These are phyloP conservation scores for Crucibulum laeve DNA, from an alignment of 768 basidiomycete genomes.

Conservation along the genomic window DNA sequence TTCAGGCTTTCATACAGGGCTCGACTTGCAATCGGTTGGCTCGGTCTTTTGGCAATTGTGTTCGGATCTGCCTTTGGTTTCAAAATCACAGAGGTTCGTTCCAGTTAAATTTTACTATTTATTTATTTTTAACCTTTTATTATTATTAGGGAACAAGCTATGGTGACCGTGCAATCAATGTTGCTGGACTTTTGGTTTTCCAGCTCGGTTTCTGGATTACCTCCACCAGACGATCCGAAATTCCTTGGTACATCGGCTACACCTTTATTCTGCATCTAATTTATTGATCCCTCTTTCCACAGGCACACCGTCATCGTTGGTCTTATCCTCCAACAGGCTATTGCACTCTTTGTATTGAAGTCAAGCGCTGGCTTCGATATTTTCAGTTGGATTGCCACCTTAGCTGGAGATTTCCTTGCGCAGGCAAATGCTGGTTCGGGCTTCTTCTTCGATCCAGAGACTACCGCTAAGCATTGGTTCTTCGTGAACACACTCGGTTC, in stretches of 20 bases:
- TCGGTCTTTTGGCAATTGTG: constrained; percentile 69
- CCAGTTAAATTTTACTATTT: constrained; percentile 16
- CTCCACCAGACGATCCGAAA: constrained; percentile 55
- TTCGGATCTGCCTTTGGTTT: constrained; percentile 90
- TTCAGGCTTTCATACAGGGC: constrained; percentile 45
- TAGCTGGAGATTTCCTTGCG: constrained; percentile 76
- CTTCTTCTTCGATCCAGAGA: constrained; percentile 79
- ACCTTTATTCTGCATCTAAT: not conserved
- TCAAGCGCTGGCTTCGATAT: constrained; percentile 76
- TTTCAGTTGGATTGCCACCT: constrained; percentile 78
- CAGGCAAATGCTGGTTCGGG: constrained; percentile 65
- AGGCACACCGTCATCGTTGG: constrained; percentile 90
- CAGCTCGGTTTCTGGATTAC: constrained; percentile 69
- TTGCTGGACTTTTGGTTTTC: constrained; percentile 77
- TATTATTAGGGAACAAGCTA: constrained; percentile 43
- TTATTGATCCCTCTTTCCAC: not conserved
- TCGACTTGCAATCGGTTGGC: constrained; percentile 68
- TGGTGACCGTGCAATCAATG: constrained; percentile 77
- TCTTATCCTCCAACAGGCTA: constrained; percentile 76
- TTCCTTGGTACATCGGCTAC: constrained; percentile 63
- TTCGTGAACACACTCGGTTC: constrained; percentile 77
- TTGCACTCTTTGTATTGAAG: constrained; percentile 90
- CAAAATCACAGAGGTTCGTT: constrained; percentile 46
- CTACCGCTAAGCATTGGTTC: constrained; percentile 72
- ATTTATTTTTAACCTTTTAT: constrained; percentile 10